Percentiles rank a stretch among this genome's conserved stretches.
Conservation (phyloP, 177 flowering plant species). For the Telopea speciosissima region DNA sequence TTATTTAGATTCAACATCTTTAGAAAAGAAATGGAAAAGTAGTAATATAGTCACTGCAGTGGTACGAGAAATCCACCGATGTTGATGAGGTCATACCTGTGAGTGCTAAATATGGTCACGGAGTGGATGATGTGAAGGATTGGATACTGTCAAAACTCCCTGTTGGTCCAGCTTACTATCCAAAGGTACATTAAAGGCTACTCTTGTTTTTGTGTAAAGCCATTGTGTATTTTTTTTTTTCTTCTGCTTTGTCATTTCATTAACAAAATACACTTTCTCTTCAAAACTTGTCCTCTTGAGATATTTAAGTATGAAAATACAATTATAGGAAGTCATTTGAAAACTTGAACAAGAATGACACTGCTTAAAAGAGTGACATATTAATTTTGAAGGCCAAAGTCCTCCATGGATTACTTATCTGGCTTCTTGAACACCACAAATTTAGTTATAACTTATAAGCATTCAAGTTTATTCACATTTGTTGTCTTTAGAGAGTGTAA, state of each 20-base stretch:
- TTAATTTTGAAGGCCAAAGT: too few relatives aligned
- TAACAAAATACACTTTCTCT: too few relatives aligned
- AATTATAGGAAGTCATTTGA: neutral
- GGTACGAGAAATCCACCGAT: slow-evolving; percentile 86
- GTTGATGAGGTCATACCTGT: slow-evolving; percentile 96
- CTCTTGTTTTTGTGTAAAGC: neutral
- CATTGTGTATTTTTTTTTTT: too few relatives aligned
- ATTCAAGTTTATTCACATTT: too few relatives aligned
- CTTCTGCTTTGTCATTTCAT: too few relatives aligned
- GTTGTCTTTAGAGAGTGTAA: too few relatives aligned
- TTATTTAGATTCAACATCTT: neutral
- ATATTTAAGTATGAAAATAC: neutral
- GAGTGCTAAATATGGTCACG: slow-evolving; percentile 96
- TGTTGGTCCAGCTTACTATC: slow-evolving; percentile 82
- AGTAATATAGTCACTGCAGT: slow-evolving; percentile 41
- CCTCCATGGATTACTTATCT: too few relatives aligned
- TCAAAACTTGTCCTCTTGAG: neutral
- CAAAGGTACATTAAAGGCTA: slow-evolving; percentile 48
- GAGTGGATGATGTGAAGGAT: slow-evolving; percentile 85
- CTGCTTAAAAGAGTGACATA: too few relatives aligned
- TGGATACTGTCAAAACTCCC: slow-evolving; percentile 98
- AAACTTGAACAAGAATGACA: too few relatives aligned
- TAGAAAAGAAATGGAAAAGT: neutral
- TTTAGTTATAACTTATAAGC: too few relatives aligned
- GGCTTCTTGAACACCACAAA: too few relatives aligned